These are phyloP conservation scores for Eragrostis nindensis DNA, from an alignment of 176 grass and related monocot genomes.

Conservation along the genomic window DNA sequence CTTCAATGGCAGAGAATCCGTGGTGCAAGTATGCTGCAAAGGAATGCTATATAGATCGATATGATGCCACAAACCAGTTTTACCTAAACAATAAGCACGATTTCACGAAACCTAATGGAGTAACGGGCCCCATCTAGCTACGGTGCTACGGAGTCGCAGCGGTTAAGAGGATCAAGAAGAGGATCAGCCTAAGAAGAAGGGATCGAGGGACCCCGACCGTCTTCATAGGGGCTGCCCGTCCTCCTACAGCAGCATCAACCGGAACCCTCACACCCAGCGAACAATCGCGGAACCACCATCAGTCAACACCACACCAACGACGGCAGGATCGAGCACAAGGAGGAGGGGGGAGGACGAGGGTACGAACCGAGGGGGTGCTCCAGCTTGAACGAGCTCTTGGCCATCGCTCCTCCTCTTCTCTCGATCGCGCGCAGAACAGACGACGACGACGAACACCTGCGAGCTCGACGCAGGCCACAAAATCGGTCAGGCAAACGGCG, in stretches of 20 bases:
- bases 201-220: not conserved
- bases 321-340: not conserved
- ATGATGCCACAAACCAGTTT: not conserved
- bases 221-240: not conserved
- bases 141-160: not conserved
- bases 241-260: not conserved
- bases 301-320: not conserved
- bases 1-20: not conserved
- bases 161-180: too few relatives aligned
- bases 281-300: not conserved
- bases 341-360: too few relatives aligned
- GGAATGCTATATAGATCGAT: too few relatives aligned
- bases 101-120: not conserved
- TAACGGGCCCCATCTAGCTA: not conserved
- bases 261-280: conserved; percentile 7
- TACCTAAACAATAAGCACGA: not conserved
- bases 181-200: not conserved
- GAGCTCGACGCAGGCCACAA: not conserved
- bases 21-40: too few relatives aligned
- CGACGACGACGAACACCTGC: not conserved
- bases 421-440: not conserved
- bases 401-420: conserved; percentile 42
- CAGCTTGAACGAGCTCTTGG: conserved; percentile 78
- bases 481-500: not conserved
- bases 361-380: conserved; percentile 80